Conservation (phyloP, 805 yeast species). For the Suhomyces pyralidae region DNA sequence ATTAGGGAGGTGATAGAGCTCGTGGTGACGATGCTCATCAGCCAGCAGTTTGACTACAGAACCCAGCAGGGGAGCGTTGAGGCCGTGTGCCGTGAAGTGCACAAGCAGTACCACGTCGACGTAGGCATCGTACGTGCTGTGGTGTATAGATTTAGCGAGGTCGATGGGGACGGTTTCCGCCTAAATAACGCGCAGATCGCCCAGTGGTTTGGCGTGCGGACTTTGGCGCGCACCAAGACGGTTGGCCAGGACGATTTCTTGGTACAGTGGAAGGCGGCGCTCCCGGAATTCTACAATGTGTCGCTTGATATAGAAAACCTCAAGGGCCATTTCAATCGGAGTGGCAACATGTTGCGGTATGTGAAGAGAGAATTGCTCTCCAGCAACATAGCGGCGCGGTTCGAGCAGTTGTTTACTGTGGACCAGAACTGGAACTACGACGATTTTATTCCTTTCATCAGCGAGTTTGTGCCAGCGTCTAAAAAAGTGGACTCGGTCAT, state of each 20-base stretch:
- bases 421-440: constrained; percentile 37
- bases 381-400: constrained; percentile 7
- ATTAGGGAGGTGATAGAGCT: constrained; percentile 26
- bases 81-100: constrained; percentile 11
- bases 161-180: constrained; percentile 21
- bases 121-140: constrained; percentile 47
- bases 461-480: constrained; percentile 28
- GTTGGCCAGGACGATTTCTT: constrained; percentile 50
- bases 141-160: constrained; percentile 43
- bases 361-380: constrained; percentile 52
- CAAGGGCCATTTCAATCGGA: constrained; percentile 53
- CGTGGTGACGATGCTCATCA: constrained; percentile 25
- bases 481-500: constrained; percentile 38
- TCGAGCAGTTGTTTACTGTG: constrained; percentile 24
- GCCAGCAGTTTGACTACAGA: constrained; percentile 20
- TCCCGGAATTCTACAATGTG: constrained; percentile 63
- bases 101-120: not conserved
- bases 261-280: constrained; percentile 57
- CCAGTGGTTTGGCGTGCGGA: constrained; percentile 61
- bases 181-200: constrained; percentile 47
- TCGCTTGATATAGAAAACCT: constrained; percentile 55
- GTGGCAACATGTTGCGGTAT: constrained; percentile 49
- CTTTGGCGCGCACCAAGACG: constrained; percentile 29
- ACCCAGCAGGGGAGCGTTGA: constrained; percentile 17
- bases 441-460: constrained; percentile 36